Evolutionary conservation across 2,329 filamentous ascomycete genomes (phyloP).

Genomic region (Monilinia vaccinii-corymbosi): DNA sequence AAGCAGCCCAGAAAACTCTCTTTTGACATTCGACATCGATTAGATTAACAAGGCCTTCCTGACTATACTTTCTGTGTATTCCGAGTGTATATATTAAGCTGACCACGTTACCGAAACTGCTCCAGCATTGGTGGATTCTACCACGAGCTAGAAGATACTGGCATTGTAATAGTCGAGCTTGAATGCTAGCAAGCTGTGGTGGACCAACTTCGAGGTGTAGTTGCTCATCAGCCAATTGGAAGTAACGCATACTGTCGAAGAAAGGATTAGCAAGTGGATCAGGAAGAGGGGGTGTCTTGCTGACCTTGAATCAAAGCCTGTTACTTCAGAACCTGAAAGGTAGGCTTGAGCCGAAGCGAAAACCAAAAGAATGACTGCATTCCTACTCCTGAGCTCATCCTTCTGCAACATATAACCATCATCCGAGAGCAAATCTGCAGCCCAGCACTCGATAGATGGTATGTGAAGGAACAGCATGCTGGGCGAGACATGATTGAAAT

Average conservation of each 20-base stretch:
- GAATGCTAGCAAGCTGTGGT: slow-evolving; percentile 30
- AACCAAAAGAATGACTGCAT: slow-evolving; percentile 38
- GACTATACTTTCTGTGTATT: slow-evolving; percentile 21
- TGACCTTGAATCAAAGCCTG: background rate
- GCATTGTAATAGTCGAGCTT: slow-evolving; percentile 33
- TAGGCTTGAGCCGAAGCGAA: slow-evolving; percentile 41
- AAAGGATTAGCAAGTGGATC: slow-evolving; percentile 5
- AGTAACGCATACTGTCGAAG: slow-evolving; percentile 18
- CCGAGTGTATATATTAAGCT: slow-evolving; percentile 28
- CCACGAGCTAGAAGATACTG: slow-evolving; percentile 29
- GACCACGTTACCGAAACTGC: slow-evolving; percentile 27
- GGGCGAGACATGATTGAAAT: slow-evolving; percentile 51
- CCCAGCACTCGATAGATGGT: slow-evolving; percentile 42
- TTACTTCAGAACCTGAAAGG: background rate
- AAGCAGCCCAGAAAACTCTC: slow-evolving; percentile 54
- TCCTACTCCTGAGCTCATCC: slow-evolving; percentile 31
- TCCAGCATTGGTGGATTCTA: slow-evolving; percentile 31
- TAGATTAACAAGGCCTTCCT: slow-evolving; percentile 26
- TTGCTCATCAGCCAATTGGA: slow-evolving; percentile 25
- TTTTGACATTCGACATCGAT: slow-evolving; percentile 40
- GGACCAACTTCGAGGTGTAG: slow-evolving; percentile 28
- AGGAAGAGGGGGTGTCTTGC: background rate
- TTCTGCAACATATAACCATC: slow-evolving; percentile 33
- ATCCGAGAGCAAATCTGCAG: slow-evolving; percentile 38
- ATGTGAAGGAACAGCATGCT: slow-evolving; percentile 51